A percentile compares a stretch with the other conserved stretches of the same genome.
Evolutionary conservation across 2,329 filamentous ascomycete genomes (phyloP).

Genomic region (Amauroascus verrucosus): DNA sequence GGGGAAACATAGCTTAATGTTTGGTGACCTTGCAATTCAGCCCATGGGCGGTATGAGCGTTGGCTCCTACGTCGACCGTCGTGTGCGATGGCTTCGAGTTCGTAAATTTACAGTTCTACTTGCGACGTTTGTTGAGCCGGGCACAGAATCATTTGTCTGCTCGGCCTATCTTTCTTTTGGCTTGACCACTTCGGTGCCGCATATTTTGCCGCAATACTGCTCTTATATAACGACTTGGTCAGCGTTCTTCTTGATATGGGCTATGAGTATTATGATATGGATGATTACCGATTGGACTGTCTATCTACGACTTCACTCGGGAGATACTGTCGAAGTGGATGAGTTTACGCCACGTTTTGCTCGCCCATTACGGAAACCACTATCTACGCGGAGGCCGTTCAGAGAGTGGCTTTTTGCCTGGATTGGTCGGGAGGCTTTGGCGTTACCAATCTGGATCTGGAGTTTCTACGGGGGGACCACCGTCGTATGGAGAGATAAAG

Average conservation of each 20-base stretch:
- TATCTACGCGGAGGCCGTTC: slow-evolving; percentile 47
- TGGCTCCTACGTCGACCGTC: slow-evolving; percentile 63
- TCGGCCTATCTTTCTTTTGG: slow-evolving; percentile 71
- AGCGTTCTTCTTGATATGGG: slow-evolving; percentile 56
- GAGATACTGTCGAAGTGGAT: slow-evolving; percentile 59
- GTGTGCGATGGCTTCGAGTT: slow-evolving; percentile 83
- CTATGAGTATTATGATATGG: slow-evolving; percentile 57
- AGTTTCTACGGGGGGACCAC: slow-evolving; percentile 81
- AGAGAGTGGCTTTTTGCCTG: slow-evolving; percentile 68
- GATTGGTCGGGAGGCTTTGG: slow-evolving; percentile 71
- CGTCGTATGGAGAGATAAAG: slow-evolving; percentile 75
- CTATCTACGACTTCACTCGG: slow-evolving; percentile 64
- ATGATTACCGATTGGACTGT: slow-evolving; percentile 62
- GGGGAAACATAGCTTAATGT: slow-evolving; percentile 72
- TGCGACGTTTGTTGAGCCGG: slow-evolving; percentile 85
- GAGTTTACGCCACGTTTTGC: slow-evolving; percentile 66
- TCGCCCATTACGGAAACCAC: slow-evolving; percentile 37
- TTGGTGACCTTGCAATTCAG: slow-evolving; percentile 80
- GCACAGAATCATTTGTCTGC: slow-evolving; percentile 79
- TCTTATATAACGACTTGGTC: slow-evolving; percentile 57
- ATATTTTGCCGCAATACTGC: slow-evolving; percentile 42
- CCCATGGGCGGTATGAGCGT: slow-evolving; percentile 77
- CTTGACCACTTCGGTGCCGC: slow-evolving; percentile 56
- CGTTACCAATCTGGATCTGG: slow-evolving; percentile 81
- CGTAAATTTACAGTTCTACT: slow-evolving; percentile 86